Conservation (phyloP, 192 early-diverging fungal species). For the Entomortierella parvispora region DNA sequence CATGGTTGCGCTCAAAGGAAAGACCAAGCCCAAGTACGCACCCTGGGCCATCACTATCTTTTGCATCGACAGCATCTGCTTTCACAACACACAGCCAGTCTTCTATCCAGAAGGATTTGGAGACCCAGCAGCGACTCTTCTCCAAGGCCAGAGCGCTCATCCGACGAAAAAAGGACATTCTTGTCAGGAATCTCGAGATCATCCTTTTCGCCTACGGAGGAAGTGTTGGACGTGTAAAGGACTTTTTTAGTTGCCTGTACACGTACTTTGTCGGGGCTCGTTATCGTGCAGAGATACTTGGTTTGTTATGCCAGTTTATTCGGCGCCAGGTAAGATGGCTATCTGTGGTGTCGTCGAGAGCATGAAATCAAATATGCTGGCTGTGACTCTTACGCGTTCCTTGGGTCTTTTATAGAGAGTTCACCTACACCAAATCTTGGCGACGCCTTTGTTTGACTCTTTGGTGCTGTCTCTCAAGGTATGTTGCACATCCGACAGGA, state of each 20-base stretch:
- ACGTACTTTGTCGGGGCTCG: constrained; percentile 58
- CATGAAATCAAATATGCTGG: too few species aligned
- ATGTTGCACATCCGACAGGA: background rate
- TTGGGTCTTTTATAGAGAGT: constrained; percentile 44
- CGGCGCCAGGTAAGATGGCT: constrained; percentile 50
- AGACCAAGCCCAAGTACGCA: background rate
- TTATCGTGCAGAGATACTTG: constrained; percentile 58
- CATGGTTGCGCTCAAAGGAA: constrained; percentile 10
- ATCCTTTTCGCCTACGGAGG: constrained; percentile 36
- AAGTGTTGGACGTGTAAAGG: constrained; percentile 38
- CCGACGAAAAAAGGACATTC: constrained; percentile 36
- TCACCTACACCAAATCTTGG: constrained; percentile 62
- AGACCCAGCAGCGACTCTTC: constrained; percentile 25
- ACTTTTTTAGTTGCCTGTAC: constrained; percentile 61
- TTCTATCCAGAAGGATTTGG: constrained; percentile 20
- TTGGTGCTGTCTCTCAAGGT: constrained; percentile 63
- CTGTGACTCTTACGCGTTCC: too few species aligned
- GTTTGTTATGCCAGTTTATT: constrained; percentile 61
- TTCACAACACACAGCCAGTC: background rate
- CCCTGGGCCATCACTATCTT: background rate
- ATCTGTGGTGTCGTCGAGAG: too few species aligned
- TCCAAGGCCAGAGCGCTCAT: constrained; percentile 24
- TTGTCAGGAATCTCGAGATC: constrained; percentile 35
- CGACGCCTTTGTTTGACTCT: constrained; percentile 61
- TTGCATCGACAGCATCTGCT: background rate